These are phyloP conservation scores for Petasospora rhodanensis DNA, from an alignment of 1,139 yeast genomes.

Conservation along the genomic window DNA sequence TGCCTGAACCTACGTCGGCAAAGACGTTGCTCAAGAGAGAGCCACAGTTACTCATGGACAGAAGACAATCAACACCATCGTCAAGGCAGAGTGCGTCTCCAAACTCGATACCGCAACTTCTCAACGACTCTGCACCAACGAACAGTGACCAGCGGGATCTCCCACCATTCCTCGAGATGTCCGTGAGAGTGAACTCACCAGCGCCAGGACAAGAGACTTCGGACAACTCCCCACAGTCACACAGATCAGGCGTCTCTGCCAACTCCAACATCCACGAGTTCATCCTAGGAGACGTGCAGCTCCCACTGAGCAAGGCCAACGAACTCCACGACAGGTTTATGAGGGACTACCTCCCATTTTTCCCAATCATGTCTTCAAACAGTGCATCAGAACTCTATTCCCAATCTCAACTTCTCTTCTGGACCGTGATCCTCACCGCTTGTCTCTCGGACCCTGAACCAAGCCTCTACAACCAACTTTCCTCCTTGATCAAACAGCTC, in stretches of 20 bases:
- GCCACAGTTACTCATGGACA: slow-evolving; percentile 30
- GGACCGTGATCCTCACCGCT: slow-evolving; percentile 89
- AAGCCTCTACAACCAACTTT: slow-evolving; percentile 66
- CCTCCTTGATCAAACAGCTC: slow-evolving; percentile 75
- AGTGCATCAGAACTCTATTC: slow-evolving; percentile 75
- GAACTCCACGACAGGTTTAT: slow-evolving; percentile 69
- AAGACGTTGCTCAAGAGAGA: slow-evolving; percentile 32
- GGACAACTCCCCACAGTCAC: slow-evolving; percentile 21
- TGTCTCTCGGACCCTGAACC: slow-evolving; percentile 87
- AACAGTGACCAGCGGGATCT: slow-evolving; percentile 30
- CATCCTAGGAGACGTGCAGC: slow-evolving; percentile 66
- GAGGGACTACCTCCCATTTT: slow-evolving; percentile 61
- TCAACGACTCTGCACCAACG: slow-evolving; percentile 36
- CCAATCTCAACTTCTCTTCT: slow-evolving; percentile 79
- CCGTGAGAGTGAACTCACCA: slow-evolving; percentile 29
- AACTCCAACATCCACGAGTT: slow-evolving; percentile 47
- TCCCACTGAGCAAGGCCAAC: slow-evolving; percentile 63
- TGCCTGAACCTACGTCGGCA: too few species aligned
- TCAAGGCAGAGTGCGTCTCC: slow-evolving; percentile 23
- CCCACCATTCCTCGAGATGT: slow-evolving; percentile 33
- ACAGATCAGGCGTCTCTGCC: slow-evolving; percentile 30
- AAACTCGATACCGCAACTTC: slow-evolving; percentile 29
- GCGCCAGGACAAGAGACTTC: slow-evolving; percentile 16
- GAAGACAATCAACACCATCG: slow-evolving; percentile 23
- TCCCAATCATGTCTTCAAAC: slow-evolving; percentile 72